Evolutionary conservation across 768 basidiomycete genomes (phyloP).

Genomic region (Pleurotus tuber-regium): DNA sequence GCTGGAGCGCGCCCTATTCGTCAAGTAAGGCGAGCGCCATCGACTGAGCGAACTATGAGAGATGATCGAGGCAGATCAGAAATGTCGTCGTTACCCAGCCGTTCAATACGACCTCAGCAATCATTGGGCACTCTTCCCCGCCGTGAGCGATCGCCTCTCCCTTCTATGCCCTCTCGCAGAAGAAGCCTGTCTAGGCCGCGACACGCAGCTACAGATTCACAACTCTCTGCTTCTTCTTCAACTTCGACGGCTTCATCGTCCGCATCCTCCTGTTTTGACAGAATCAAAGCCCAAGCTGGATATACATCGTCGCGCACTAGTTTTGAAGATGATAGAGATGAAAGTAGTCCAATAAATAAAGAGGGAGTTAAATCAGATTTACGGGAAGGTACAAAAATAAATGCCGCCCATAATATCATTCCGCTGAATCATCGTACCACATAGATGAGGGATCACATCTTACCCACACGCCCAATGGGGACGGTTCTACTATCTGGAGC

Average conservation of each 20-base stretch:
- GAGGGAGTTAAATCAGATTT: neutral
- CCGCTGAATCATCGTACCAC: neutral
- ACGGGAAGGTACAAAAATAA: neutral
- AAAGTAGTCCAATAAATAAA: neutral
- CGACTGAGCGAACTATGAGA: constrained; percentile 11
- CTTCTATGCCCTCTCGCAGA: constrained; percentile 15
- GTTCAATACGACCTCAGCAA: constrained; percentile 22
- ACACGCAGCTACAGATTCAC: constrained; percentile 11
- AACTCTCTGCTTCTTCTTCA: constrained; percentile 14
- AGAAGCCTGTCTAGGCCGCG: constrained; percentile 1
- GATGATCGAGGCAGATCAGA: constrained; percentile 12
- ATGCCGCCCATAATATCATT: neutral
- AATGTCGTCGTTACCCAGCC: constrained; percentile 10
- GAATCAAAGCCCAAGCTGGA: constrained; percentile 28
- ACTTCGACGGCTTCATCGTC: constrained; percentile 26
- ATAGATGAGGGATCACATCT: neutral
- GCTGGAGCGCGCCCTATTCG: constrained; percentile 34
- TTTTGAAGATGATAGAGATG: constrained; percentile 35
- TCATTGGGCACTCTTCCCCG: constrained; percentile 17
- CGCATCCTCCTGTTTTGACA: constrained; percentile 34
- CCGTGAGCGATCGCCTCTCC: constrained; percentile 11
- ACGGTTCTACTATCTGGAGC: constrained; percentile 53
- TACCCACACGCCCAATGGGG: constrained; percentile 20
- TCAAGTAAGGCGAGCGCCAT: constrained; percentile 13
- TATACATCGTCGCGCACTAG: constrained; percentile 42